Evolutionary conservation across 495 filamentous ascomycete species (phyloP).

Genomic region (Jackrogersella multiformis): DNA sequence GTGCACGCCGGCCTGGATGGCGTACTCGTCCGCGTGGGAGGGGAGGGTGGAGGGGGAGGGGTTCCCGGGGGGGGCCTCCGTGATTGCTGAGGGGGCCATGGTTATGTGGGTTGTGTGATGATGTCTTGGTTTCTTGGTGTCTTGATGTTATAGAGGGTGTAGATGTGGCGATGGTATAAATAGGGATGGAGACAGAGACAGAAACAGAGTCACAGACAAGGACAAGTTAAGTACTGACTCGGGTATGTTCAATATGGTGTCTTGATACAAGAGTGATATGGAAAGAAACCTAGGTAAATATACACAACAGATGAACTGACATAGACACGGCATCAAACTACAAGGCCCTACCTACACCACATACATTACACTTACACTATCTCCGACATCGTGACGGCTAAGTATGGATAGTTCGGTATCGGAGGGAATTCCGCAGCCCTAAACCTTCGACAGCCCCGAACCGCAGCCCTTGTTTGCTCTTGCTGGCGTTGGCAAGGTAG

Average conservation of each 20-base stretch:
- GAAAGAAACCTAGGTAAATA: conserved; percentile 5
- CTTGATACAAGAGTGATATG: neutral
- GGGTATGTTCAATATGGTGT: neutral
- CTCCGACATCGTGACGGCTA: conserved; percentile 14
- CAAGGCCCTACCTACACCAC: neutral
- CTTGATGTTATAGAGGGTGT: neutral
- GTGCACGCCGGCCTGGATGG: conserved; percentile 54
- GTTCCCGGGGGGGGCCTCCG: conserved; percentile 58
- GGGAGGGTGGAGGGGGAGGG: conserved; percentile 48
- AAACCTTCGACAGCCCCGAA: neutral
- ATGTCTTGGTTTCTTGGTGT: neutral
- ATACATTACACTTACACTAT: conserved; percentile 8
- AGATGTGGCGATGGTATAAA: neutral
- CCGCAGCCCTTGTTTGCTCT: neutral
- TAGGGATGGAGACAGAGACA: no score
- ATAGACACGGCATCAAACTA: no score
- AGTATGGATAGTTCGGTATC: conserved; percentile 29
- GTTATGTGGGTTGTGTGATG: conserved; percentile 1
- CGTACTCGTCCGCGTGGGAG: conserved; percentile 52
- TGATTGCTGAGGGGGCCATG: conserved; percentile 80
- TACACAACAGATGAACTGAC: neutral
- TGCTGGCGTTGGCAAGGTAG: no score
- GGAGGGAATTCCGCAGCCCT: conserved; percentile 37
- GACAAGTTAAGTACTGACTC: no score
- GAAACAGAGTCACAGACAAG: no score